Conservation (phyloP, 2,329 filamentous ascomycete species). For the Aspergillus pseudoglaucus region DNA sequence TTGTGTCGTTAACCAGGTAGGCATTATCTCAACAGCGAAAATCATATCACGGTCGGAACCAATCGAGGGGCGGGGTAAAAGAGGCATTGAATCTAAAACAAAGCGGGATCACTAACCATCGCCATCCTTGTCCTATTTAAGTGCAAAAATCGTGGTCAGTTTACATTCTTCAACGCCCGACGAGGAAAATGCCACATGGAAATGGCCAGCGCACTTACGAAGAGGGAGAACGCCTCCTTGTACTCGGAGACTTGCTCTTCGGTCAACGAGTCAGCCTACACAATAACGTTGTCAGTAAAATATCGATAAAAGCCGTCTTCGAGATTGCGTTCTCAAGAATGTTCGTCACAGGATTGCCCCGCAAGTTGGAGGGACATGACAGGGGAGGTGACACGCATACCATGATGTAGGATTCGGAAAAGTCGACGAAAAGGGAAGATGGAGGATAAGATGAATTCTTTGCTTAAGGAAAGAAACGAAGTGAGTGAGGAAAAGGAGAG, state of each 20-base stretch:
- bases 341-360: constrained; percentile 3
- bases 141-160: constrained; percentile 6
- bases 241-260: constrained; percentile 99
- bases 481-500: constrained; percentile 2
- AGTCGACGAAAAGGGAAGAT: constrained; percentile 10
- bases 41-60: background rate
- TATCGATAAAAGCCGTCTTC: constrained; percentile 4
- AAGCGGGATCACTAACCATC: constrained; percentile 61
- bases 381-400: constrained; percentile 14
- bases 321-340: background rate
- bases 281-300: constrained; percentile 17
- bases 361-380: constrained; percentile 25
- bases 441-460: constrained; percentile 16
- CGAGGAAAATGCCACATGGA: background rate
- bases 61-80: constrained; percentile 1
- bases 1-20: background rate
- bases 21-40: background rate
- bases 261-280: constrained; percentile 91
- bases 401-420: constrained; percentile 21
- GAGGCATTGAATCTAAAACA: background rate
- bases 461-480: constrained; percentile 8
- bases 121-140: constrained; percentile 73
- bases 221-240: constrained; percentile 99
- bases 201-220: constrained; percentile 64
- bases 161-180: background rate